These are phyloP conservation scores for Scheffersomyces quercinus DNA, from an alignment of 1,139 yeast genomes.

Conservation along the genomic window DNA sequence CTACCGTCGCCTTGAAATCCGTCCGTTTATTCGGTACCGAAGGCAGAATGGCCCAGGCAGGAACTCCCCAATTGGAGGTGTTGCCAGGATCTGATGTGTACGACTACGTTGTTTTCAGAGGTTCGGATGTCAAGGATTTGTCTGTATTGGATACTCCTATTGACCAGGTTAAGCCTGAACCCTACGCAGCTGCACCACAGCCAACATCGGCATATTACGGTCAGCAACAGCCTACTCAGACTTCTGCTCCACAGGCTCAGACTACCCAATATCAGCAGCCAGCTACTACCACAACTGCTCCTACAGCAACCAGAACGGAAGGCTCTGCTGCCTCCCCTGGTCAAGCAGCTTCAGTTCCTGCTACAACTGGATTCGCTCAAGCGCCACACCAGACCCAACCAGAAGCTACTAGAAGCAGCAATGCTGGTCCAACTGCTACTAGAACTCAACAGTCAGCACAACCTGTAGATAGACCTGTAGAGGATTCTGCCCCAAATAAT, in stretches of 20 bases:
- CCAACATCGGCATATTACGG: conserved; percentile 13
- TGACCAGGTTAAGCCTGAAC: conserved; percentile 50
- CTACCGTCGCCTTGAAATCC: conserved; percentile 81
- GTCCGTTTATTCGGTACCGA: conserved; percentile 93
- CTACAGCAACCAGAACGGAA: conserved; percentile 22
- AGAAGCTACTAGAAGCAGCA: conserved; percentile 3
- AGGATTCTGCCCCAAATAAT: conserved; percentile 19
- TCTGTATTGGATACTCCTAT: conserved; percentile 73
- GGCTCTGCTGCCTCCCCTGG: conserved; percentile 12
- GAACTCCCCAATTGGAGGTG: conserved; percentile 71
- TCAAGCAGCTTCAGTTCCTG: conserved; percentile 12
- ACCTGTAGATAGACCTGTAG: conserved; percentile 12
- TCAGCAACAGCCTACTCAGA: conserved; percentile 12
- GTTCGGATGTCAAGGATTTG: conserved; percentile 89
- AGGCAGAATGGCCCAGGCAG: conserved; percentile 64
- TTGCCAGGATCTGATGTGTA: conserved; percentile 72
- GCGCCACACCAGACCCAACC: conserved; percentile 15
- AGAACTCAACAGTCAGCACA: conserved; percentile 3
- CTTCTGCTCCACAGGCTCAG: conserved; percentile 18
- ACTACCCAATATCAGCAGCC: background rate
- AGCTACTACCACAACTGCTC: conserved; percentile 5
- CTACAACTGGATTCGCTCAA: conserved; percentile 9
- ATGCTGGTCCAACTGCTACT: background rate
- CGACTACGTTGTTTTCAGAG: conserved; percentile 84
- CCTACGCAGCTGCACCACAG: conserved; percentile 11